Evolutionary conservation across 768 basidiomycete genomes (phyloP).

Genomic region (Lactarius tabidus): DNA sequence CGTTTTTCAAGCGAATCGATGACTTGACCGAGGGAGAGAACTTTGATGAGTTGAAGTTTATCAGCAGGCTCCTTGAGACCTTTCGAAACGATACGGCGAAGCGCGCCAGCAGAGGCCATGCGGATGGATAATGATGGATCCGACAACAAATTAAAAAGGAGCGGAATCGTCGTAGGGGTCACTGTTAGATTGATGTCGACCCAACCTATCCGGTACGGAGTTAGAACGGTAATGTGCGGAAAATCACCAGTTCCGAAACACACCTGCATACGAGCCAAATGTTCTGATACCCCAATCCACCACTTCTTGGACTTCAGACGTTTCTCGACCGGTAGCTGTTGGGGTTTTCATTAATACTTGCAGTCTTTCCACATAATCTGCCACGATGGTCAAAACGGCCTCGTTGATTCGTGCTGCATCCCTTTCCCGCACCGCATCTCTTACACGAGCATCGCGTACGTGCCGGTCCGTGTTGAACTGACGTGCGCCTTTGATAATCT

Average conservation of each 20-base stretch:
- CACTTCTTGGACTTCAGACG: slow-evolving; percentile 64
- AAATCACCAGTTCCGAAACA: slow-evolving; percentile 35
- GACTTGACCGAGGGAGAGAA: slow-evolving; percentile 80
- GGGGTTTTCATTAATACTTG: slow-evolving; percentile 45
- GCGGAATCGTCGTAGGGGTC: slow-evolving; percentile 79
- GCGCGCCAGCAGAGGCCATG: slow-evolving; percentile 72
- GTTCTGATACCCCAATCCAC: slow-evolving; percentile 92
- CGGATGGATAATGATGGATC: slow-evolving; percentile 77
- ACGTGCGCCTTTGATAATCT: slow-evolving; percentile 85
- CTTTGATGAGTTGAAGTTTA: slow-evolving; percentile 85
- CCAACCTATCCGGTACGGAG: slow-evolving; percentile 64
- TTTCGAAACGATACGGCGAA: slow-evolving; percentile 83
- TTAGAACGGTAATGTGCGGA: slow-evolving; percentile 2
- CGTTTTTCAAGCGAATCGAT: slow-evolving; percentile 76
- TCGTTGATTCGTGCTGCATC: slow-evolving; percentile 87
- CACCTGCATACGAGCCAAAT: slow-evolving; percentile 91
- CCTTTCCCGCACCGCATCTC: slow-evolving; percentile 85
- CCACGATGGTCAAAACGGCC: slow-evolving; percentile 78
- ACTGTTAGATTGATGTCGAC: slow-evolving; percentile 96
- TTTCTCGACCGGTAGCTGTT: slow-evolving; percentile 44
- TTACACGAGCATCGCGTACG: slow-evolving; percentile 74
- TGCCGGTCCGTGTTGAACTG: slow-evolving; percentile 66
- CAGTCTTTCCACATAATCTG: slow-evolving; percentile 64
- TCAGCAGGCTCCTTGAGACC: slow-evolving; percentile 89
- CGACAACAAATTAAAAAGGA: slow-evolving; percentile 79